phyloP scores from a whole-genome alignment of 169 alveolate species.

The Ophryocystis elektroscirrha region DNA sequence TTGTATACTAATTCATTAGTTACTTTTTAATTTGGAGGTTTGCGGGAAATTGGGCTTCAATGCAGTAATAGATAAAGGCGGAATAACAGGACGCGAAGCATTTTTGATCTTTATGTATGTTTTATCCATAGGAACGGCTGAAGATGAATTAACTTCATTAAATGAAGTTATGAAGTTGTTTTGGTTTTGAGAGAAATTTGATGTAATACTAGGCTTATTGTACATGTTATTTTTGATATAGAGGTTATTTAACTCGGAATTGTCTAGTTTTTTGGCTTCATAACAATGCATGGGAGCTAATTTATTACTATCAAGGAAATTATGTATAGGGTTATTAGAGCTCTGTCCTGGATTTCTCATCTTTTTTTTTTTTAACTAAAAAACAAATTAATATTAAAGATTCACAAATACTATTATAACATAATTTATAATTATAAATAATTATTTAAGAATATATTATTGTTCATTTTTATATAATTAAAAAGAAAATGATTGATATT shows the following conservation, averaged over 20 bases:
- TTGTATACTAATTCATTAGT: too few species aligned
- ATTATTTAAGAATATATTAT: too few species aligned
- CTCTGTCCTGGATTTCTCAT: slow-evolving; percentile 3
- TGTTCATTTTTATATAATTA: too few species aligned
- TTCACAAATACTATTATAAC: neutral
- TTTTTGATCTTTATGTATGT: too few species aligned
- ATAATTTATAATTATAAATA: neutral
- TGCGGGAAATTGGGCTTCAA: too few species aligned
- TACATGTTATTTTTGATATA: neutral
- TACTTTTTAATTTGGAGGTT: too few species aligned
- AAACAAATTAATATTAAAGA: neutral
- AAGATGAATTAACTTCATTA: slow-evolving; percentile 4
- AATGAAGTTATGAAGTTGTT: neutral
- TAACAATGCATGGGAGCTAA: neutral
- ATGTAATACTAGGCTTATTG: neutral
- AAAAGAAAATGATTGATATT: too few species aligned
- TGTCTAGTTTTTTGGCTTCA: neutral
- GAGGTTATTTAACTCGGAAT: neutral
- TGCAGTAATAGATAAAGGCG: too few species aligned
- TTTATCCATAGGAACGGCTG: slow-evolving; percentile 32
- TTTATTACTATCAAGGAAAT: slow-evolving; percentile 5
- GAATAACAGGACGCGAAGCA: too few species aligned
- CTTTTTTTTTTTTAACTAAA: neutral
- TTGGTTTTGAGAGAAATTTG: neutral
- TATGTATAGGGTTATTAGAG: slow-evolving; percentile 8